Conservation (phyloP, 192 early-diverging fungal species). For the Umbelopsis isabellina region DNA sequence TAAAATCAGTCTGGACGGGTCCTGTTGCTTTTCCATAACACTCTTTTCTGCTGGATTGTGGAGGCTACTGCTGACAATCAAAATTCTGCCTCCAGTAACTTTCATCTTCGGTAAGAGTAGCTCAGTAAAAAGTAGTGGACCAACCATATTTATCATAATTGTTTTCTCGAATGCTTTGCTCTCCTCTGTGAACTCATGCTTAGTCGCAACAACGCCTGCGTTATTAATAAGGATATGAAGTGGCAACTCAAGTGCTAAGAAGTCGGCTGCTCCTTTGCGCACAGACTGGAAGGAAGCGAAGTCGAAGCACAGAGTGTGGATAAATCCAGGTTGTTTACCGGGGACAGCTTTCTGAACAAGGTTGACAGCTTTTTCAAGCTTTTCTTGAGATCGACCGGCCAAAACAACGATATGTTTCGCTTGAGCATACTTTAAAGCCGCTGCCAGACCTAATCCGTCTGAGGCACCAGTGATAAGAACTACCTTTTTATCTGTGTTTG, state of each 20-base stretch:
- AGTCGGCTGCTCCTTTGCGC: slow-evolving; percentile 2
- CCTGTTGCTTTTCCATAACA: background rate
- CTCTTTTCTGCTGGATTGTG: background rate
- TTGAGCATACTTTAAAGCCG: slow-evolving; percentile 19
- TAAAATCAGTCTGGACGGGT: slow-evolving; percentile 5
- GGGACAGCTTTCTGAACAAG: background rate
- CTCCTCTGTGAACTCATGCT: slow-evolving; percentile 16
- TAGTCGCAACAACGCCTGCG: background rate
- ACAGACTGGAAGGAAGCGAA: slow-evolving; percentile 12
- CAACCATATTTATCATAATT: slow-evolving; percentile 21
- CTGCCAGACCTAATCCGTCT: slow-evolving; percentile 23
- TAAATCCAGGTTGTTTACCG: background rate
- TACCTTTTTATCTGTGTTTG: background rate
- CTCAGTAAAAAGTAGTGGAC: slow-evolving; percentile 21
- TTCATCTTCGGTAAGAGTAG: slow-evolving; percentile 16
- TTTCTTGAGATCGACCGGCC: slow-evolving; percentile 7
- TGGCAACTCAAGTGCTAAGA: slow-evolving; percentile 14
- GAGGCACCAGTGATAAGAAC: slow-evolving; percentile 23
- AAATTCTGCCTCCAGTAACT: background rate
- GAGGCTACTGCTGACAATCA: background rate
- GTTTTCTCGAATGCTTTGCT: slow-evolving; percentile 18
- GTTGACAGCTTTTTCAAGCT: background rate
- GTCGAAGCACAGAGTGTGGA: slow-evolving; percentile 2
- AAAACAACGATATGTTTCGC: slow-evolving; percentile 2
- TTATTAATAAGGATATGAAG: slow-evolving; percentile 24